These are phyloP conservation scores for Dactylonectria macrodidyma DNA, from an alignment of 2,329 filamentous ascomycete species.

Conservation along the genomic window DNA sequence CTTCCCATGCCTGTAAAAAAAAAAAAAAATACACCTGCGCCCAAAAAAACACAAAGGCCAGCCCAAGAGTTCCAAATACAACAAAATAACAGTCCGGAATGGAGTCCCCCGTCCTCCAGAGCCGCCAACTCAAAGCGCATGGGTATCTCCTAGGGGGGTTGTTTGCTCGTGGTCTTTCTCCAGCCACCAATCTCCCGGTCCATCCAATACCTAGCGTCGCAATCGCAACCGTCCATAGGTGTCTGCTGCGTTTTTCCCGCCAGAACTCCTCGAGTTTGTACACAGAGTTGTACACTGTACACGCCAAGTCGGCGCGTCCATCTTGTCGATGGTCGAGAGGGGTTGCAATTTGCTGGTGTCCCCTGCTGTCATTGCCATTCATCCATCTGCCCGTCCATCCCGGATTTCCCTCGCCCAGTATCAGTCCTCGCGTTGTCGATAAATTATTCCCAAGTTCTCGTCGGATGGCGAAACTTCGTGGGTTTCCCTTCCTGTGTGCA, in stretches of 20 bases:
- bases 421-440: conserved; percentile 34
- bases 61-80: conserved; percentile 34
- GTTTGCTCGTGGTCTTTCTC: conserved; percentile 45
- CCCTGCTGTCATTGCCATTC: conserved; percentile 28
- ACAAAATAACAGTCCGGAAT: conserved; percentile 44
- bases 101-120: conserved; percentile 49
- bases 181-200: conserved; percentile 48
- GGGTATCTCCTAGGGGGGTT: conserved; percentile 50
- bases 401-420: conserved; percentile 10
- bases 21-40: conserved; percentile 37
- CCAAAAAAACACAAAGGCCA: conserved; percentile 23
- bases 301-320: conserved; percentile 44
- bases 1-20: conserved; percentile 37
- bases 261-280: conserved; percentile 35
- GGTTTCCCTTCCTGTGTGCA: conserved; percentile 29
- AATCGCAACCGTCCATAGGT: conserved; percentile 36
- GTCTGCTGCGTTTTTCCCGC: conserved; percentile 30
- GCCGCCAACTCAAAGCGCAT: conserved; percentile 44
- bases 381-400: conserved; percentile 30
- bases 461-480: conserved; percentile 26
- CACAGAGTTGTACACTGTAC: conserved; percentile 46
- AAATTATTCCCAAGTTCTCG: conserved; percentile 39
- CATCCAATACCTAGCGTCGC: conserved; percentile 44
- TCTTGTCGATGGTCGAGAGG: conserved; percentile 39
- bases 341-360: conserved; percentile 33